Conservation (phyloP, 2,329 filamentous ascomycete species). For the Coleophoma eucalyptorum region DNA sequence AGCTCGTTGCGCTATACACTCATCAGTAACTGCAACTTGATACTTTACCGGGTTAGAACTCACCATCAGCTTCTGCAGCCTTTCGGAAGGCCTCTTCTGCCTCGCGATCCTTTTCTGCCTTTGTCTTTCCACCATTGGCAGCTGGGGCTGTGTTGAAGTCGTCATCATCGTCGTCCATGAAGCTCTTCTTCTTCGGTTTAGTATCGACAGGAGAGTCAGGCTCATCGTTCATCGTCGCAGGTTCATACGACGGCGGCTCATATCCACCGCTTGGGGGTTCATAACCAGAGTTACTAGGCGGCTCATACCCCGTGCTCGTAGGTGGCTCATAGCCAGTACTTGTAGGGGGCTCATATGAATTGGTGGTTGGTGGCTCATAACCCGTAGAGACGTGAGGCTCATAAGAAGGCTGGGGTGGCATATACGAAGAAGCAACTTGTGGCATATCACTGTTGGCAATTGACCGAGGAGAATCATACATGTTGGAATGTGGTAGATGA, state of each 20-base stretch:
- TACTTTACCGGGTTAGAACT: constrained; percentile 25
- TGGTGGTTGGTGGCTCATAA: constrained; percentile 56
- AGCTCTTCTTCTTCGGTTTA: constrained; percentile 69
- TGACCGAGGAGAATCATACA: constrained; percentile 18
- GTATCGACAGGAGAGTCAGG: constrained; percentile 33
- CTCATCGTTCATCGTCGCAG: constrained; percentile 41
- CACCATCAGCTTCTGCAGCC: constrained; percentile 73
- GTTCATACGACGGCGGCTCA: constrained; percentile 59
- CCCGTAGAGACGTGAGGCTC: constrained; percentile 27
- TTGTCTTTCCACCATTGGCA: constrained; percentile 49
- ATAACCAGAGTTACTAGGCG: constrained; percentile 19
- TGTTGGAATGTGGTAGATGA: constrained; percentile 7
- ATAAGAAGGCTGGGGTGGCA: constrained; percentile 4
- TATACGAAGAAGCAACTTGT: no score
- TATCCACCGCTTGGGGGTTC: constrained; percentile 40
- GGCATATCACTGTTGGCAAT: constrained; percentile 13
- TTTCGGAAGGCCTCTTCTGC: constrained; percentile 83
- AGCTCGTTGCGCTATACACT: constrained; percentile 54
- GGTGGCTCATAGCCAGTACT: constrained; percentile 20
- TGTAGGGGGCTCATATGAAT: constrained; percentile 28
- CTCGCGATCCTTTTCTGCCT: constrained; percentile 68
- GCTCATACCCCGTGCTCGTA: constrained; percentile 17
- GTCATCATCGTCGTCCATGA: constrained; percentile 80
- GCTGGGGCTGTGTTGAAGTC: constrained; percentile 49
- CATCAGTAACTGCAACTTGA: constrained; percentile 5